These are phyloP conservation scores for Boletus rufocinnamomeus DNA, from an alignment of 768 basidiomycete species.

Conservation along the genomic window DNA sequence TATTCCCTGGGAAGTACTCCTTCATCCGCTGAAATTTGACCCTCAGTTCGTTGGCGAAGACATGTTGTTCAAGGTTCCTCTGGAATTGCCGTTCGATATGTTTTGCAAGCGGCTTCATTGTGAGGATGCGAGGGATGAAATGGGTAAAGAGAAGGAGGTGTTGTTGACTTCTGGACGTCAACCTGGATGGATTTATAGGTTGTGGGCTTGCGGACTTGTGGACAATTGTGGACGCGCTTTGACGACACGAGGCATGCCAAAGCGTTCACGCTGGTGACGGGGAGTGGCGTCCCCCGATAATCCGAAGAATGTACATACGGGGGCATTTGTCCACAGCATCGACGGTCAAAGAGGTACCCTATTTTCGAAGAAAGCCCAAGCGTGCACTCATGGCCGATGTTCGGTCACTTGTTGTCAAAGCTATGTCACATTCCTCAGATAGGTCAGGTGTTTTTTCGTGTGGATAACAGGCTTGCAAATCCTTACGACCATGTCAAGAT, in stretches of 20 bases:
- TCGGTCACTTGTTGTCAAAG: not conserved
- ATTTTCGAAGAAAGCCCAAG: not conserved
- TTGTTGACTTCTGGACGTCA: not conserved
- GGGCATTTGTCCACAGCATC: not conserved
- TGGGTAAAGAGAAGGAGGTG: not conserved
- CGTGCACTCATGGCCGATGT: not conserved
- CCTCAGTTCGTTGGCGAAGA: conserved; percentile 17
- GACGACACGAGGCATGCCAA: conserved; percentile 31
- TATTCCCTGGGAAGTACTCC: conserved; percentile 15
- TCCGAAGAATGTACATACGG: conserved; percentile 5
- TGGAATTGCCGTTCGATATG: conserved; percentile 16
- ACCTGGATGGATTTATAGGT: conserved; percentile 21
- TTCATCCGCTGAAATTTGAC: conserved; percentile 20
- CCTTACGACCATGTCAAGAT: not conserved
- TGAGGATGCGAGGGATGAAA: not conserved
- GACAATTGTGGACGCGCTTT: conserved; percentile 30
- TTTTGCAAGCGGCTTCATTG: conserved; percentile 10
- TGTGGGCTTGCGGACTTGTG: conserved; percentile 23
- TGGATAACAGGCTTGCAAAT: not conserved
- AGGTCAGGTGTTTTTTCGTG: not conserved
- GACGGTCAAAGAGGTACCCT: not conserved
- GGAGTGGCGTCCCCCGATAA: conserved; percentile 15
- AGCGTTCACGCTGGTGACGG: conserved; percentile 10
- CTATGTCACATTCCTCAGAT: not conserved
- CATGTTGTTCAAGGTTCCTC: conserved; percentile 10